A percentile compares a stretch with the other conserved stretches of the same genome.
Evolutionary conservation across 2,329 filamentous ascomycete genomes (phyloP).

Genomic region (Trichoderma pleuroti): DNA sequence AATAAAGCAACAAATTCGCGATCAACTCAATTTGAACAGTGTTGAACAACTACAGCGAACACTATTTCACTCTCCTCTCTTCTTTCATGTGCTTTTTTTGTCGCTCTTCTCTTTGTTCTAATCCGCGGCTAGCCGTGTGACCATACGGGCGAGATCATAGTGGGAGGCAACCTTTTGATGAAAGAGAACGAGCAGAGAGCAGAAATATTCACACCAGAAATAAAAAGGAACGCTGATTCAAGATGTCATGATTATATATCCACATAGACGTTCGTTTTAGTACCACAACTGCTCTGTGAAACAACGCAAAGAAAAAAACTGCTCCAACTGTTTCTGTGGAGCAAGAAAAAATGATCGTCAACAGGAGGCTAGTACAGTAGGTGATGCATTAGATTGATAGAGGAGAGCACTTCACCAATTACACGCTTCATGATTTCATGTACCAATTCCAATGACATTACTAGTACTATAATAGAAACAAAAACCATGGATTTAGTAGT

Average conservation of each 20-base stretch:
- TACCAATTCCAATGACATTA: neutral
- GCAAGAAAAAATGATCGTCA: neutral
- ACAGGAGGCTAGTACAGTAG: neutral
- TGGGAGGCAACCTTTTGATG: neutral
- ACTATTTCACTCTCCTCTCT: neutral
- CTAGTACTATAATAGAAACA: neutral
- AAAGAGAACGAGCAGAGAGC: neutral
- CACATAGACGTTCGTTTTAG: neutral
- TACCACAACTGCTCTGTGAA: neutral
- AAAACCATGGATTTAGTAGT: neutral
- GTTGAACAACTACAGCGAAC: neutral
- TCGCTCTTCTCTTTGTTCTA: neutral
- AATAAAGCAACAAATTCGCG: neutral
- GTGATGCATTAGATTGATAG: neutral
- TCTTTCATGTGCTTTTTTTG: neutral
- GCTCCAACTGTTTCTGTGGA: neutral
- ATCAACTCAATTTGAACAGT: neutral
- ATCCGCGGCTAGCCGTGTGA: neutral
- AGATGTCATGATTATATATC: neutral
- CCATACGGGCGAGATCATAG: rapidly evolving
- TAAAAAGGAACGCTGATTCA: rapidly evolving
- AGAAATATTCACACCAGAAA: neutral
- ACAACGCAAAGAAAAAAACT: neutral
- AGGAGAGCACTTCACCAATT: neutral
- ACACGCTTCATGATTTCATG: neutral